Evolutionary conservation across 768 basidiomycete species (phyloP).

Genomic region (Steccherinum ochraceum): DNA sequence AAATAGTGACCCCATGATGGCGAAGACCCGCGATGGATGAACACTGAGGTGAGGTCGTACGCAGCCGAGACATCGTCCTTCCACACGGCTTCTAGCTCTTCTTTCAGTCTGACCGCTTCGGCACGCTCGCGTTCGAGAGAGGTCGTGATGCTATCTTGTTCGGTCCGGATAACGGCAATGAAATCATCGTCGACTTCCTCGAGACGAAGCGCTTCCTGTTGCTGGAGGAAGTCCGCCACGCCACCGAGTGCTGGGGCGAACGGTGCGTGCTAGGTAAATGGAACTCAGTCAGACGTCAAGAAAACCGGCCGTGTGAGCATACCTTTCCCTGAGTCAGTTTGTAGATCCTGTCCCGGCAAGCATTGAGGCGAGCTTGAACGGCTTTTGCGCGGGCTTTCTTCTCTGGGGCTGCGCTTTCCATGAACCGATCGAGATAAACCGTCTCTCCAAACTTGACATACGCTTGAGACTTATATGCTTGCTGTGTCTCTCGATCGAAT

Average conservation of each 20-base stretch:
- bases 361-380: slow-evolving; percentile 60
- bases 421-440: slow-evolving; percentile 87
- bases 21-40: slow-evolving; percentile 87
- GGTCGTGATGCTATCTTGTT: slow-evolving; percentile 42
- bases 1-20: slow-evolving; percentile 93
- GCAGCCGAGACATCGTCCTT: slow-evolving; percentile 53
- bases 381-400: slow-evolving; percentile 68
- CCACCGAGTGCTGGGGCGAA: slow-evolving; percentile 50
- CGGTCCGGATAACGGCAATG: slow-evolving; percentile 41
- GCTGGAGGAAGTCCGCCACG: slow-evolving; percentile 52
- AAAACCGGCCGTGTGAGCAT: slow-evolving; percentile 7
- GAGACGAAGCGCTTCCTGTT: slow-evolving; percentile 35
- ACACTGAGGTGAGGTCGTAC: slow-evolving; percentile 92
- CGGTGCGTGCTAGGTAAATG: slow-evolving; percentile 46
- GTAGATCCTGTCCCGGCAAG: slow-evolving; percentile 61
- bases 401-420: slow-evolving; percentile 63
- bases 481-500: slow-evolving; percentile 87
- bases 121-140: slow-evolving; percentile 54
- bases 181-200: slow-evolving; percentile 60
- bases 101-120: slow-evolving; percentile 49
- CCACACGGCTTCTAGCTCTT: slow-evolving; percentile 73
- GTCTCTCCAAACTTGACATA: slow-evolving; percentile 88
- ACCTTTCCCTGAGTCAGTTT: slow-evolving; percentile 71
- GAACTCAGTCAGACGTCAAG: background rate
- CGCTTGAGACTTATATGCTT: slow-evolving; percentile 93